phyloP scores from a whole-genome alignment of 2,329 filamentous ascomycete genomes.

The Periconia sp. region DNA sequence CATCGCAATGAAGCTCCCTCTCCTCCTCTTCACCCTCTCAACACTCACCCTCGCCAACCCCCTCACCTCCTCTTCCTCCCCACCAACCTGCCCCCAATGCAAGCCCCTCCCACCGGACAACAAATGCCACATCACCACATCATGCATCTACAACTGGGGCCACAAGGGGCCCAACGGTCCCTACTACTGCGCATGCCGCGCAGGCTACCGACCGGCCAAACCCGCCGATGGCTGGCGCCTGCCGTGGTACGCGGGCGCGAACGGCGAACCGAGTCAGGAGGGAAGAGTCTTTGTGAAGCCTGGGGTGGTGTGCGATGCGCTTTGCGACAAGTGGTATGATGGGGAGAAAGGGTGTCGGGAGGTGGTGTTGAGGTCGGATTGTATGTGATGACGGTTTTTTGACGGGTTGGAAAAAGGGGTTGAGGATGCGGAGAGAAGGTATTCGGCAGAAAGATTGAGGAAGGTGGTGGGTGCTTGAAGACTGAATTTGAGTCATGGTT shows the following conservation, averaged over 20 bases:
- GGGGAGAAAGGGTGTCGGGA: slow-evolving; percentile 12
- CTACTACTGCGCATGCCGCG: slow-evolving; percentile 12
- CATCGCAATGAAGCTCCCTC: slow-evolving; percentile 5
- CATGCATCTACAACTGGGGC: slow-evolving; percentile 12
- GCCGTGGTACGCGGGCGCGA: slow-evolving; percentile 9
- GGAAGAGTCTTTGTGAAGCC: slow-evolving; percentile 12
- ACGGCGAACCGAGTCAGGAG: slow-evolving; percentile 10
- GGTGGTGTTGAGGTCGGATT: slow-evolving; percentile 2
- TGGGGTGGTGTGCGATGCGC: slow-evolving; percentile 9
- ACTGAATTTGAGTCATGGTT: too few relatives aligned
- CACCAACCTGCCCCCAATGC: slow-evolving; percentile 5
- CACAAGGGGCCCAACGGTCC: slow-evolving; percentile 1
- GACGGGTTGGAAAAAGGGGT: too few relatives aligned
- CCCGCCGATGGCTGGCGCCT: slow-evolving; percentile 5
- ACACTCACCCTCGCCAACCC: slow-evolving; percentile 1
- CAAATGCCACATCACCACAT: slow-evolving; percentile 12
- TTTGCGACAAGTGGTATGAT: slow-evolving; percentile 10
- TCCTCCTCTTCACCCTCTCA: slow-evolving; percentile 2
- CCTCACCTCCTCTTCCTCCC: slow-evolving; percentile 1
- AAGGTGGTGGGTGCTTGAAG: too few relatives aligned
- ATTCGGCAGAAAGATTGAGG: too few relatives aligned
- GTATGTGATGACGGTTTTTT: slow-evolving; percentile 4
- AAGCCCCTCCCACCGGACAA: slow-evolving; percentile 10
- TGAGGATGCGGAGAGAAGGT: too few relatives aligned
- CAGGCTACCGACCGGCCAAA: slow-evolving; percentile 3